Base-by-base conservation (phyloP, 192 early-diverging fungal species). In the Helicostylum pulchrum region DNA sequence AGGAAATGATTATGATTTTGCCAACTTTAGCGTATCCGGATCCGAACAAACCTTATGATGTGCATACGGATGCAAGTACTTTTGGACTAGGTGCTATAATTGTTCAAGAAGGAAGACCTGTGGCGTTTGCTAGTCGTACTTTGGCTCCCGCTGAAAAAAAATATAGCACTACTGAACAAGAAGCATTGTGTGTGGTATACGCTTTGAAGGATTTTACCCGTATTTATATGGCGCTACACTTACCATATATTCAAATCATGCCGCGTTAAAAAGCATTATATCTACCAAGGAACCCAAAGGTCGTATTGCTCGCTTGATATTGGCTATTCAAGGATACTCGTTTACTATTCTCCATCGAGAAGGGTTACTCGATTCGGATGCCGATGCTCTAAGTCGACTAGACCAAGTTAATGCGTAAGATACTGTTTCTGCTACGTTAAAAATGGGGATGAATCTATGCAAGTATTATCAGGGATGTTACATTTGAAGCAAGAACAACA, bases 111-210 rank as follows among this genome's bases (percentile, higher is more conserved):
- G 53, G 31, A 5, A 1, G 34, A 32, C 53, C 53, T n/a, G 14
- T 56, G 2, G 39, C 36, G 4, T 59, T 59, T 45, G 56, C 56
- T 19, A 59, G 56, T 21, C 39, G 56, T 9, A 43, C 42, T 7
- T 7, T 59, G 2, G 45, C 56, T 23, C 17, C 36, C 5, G 43
- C 56, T 1, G 56, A 59, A 8, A 7, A n/a, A 14, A 59, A 59
- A 8, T 59, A 59, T 12, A 43, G 4, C 19, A 26, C 39, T 12
- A 34, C 34, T 10, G 56, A 59, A 45, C 39, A 43, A 4, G 42
- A 59, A 23, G 39, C 20, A 0, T 44, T 59, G 7, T 7, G 17
- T 1, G 21, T 59, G 7, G 39, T 59, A 1, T 59, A 20, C 4
- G 56, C 56, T 23, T 4, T 59, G 3, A n/a, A 44, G 9, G 4